Percentiles rank a stretch among this genome's conserved stretches.
Evolutionary conservation across 805 yeast species (phyloP).

Genomic region (Myxozyma neotropica): DNA sequence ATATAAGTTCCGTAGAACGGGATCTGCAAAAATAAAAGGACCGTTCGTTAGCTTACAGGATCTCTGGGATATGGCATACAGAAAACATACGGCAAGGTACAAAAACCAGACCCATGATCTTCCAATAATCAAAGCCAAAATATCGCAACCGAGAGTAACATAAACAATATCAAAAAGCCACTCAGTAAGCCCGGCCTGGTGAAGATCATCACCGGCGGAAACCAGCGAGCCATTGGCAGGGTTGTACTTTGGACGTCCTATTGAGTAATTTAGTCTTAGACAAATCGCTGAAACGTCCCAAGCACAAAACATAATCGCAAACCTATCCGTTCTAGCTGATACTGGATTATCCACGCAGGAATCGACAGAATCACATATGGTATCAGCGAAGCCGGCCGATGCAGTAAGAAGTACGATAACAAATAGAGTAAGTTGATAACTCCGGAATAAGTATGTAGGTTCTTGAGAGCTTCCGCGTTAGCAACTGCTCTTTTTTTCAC

Average conservation of each 20-base stretch:
- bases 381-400: conserved; percentile 52
- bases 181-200: conserved; percentile 67
- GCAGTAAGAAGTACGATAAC: conserved; percentile 44
- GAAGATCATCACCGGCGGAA: conserved; percentile 62
- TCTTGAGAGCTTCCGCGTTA: conserved; percentile 42
- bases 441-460: conserved; percentile 44
- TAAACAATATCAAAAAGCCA: conserved; percentile 72
- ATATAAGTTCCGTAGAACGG: conserved; percentile 24
- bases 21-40: conserved; percentile 5
- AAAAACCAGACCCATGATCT: conserved; percentile 63
- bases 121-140: conserved; percentile 58
- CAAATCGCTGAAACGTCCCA: not conserved
- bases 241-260: conserved; percentile 57
- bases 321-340: conserved; percentile 57
- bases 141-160: conserved; percentile 60
- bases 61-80: too few relatives aligned
- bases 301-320: not conserved
- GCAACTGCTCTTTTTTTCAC: conserved; percentile 46
- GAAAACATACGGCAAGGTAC: conserved; percentile 43
- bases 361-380: conserved; percentile 49
- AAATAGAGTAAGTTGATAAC: conserved; percentile 49
- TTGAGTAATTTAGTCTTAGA: too few relatives aligned
- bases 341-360: conserved; percentile 53
- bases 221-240: conserved; percentile 50
- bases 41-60: too few relatives aligned